Conservation (phyloP, 208 protist species). For the Herpetomonas tarakana region DNA sequence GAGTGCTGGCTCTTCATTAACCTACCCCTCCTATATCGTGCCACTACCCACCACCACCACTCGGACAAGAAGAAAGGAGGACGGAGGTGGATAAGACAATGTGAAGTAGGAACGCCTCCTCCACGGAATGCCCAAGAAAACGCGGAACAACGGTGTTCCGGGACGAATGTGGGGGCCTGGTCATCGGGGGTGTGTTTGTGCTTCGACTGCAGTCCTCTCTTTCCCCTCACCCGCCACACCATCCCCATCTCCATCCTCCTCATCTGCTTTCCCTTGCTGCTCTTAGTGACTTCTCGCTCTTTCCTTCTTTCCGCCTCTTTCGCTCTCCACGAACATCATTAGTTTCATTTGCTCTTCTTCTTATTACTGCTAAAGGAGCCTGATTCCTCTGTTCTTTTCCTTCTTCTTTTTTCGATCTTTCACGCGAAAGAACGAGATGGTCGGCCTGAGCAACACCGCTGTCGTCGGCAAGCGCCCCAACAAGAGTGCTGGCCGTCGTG, state of each 20-base stretch:
- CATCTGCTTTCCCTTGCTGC: constrained; percentile 5
- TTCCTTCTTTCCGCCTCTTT: background rate
- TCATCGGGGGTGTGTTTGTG: background rate
- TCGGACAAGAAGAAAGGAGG: no score
- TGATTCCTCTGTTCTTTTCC: background rate
- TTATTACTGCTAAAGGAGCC: no score
- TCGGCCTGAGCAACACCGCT: constrained; percentile 44
- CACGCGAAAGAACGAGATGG: constrained; percentile 20
- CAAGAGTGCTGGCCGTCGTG: constrained; percentile 77
- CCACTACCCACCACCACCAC: no score
- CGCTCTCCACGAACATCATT: background rate
- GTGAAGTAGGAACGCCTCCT: no score
- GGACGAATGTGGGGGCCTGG: no score
- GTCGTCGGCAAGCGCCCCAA: constrained; percentile 57
- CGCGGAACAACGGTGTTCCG: no score
- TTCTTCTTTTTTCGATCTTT: background rate
- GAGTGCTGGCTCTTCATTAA: no score
- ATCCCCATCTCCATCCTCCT: constrained; percentile 4
- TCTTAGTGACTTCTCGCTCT: constrained; percentile 6
- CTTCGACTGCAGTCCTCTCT: constrained; percentile 14
- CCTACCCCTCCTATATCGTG: no score
- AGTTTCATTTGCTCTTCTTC: constrained; percentile 1
- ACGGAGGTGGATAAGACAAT: no score
- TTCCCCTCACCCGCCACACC: background rate
- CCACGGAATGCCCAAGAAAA: no score